Evolutionary conservation across 768 basidiomycete genomes (phyloP), one percentile per base, ranked within the genome.

Genomic region (Termitomyces sp.): DNA sequence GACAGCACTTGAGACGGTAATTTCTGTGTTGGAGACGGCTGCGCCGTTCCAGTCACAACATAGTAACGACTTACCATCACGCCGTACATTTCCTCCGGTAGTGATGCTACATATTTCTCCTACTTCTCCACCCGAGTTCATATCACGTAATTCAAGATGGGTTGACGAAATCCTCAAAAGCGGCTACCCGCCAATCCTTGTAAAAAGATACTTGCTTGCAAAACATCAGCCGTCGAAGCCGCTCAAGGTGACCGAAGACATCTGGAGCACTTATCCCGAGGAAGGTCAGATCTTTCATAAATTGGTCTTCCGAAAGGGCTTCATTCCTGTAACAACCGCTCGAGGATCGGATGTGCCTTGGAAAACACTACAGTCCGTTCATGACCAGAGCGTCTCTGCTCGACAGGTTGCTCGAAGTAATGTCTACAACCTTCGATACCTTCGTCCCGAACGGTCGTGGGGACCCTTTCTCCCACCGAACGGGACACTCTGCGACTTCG

Each of bases 271-370:
- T 13, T 64, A 60, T n/a, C 66, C 74, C 8, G 64, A 68, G 7
- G 67, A 73, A 31, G 72, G 72, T 16, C 69, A 75, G 18, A 63
- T 73, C 8, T 78, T 81, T 54, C 70, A 75, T 52, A 75, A 72
- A 48, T 72, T 83, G 49, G 62, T 80, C 2, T 78, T 79, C 27
- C 68, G 72, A 46, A 76, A 75, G 2, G 81, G 81, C 15, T 79
- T 81, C 52, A 71, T 72, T 16, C 68, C 76, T 3, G 56, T 69
- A 50, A 58, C 66, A 7, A 18, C 36, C 20, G 41, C 39, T 51
- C 34, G 54, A 51, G 47, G 18, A 13, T 49, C 47, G 18, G 42
- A 36, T 16, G 46, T 56, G 27, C 34, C 52, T 16, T 37, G 58
- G 48, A 60, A 37, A n/a, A 37, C 42, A 6, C 20, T 49, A 12